These are phyloP conservation scores for Euphorbia peplus DNA, from an alignment of 345 rosid species.

Conservation along the genomic window DNA sequence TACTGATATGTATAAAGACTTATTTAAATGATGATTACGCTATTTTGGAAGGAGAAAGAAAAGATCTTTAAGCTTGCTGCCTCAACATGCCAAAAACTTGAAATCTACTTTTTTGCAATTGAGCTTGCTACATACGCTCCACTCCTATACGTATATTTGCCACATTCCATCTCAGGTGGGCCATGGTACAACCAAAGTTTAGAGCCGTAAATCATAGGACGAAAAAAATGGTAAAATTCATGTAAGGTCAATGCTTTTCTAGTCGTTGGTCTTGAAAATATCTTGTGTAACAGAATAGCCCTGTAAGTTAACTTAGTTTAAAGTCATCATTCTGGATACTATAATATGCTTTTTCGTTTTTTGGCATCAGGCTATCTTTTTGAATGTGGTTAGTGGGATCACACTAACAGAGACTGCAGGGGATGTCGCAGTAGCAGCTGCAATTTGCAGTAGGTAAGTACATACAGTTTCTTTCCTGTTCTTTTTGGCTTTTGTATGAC, in stretches of 20 bases:
- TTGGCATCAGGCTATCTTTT: conserved; percentile 53
- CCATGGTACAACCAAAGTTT: background rate
- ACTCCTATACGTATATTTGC: background rate
- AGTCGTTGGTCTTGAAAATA: background rate
- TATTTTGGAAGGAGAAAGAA: background rate
- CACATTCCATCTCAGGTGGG: background rate
- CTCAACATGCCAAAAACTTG: background rate
- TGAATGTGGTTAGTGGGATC: conserved; percentile 83
- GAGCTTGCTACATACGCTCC: background rate
- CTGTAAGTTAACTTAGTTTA: background rate
- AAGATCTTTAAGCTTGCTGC: no score
- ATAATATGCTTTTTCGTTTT: background rate
- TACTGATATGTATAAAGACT: background rate
- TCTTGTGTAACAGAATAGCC: background rate
- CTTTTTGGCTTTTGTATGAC: background rate
- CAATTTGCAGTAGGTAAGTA: conserved; percentile 83
- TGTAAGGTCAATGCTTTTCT: background rate
- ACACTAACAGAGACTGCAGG: conserved; percentile 81
- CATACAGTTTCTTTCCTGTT: background rate
- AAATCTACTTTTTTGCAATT: background rate
- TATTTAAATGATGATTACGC: background rate
- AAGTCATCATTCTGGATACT: background rate
- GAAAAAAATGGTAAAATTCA: background rate
- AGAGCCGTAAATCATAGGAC: background rate
- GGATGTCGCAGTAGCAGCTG: conserved; percentile 92